Base-by-base conservation (phyloP, 306 rosid species). In the Castanea mollissima region DNA sequence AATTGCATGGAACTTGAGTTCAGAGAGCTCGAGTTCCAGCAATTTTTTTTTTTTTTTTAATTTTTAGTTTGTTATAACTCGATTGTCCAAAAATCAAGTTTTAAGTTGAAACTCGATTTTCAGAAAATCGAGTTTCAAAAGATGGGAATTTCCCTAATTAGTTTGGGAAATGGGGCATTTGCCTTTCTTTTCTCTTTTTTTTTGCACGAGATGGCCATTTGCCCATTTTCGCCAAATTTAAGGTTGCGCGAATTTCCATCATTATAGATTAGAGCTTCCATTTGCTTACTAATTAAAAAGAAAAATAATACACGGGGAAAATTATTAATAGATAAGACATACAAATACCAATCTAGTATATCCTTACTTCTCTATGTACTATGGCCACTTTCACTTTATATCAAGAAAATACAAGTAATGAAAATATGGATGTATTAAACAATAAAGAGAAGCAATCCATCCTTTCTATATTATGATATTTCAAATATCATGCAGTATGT, bases 391-490 rank as follows among this genome's bases (percentile, higher is more conserved):
- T 65, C 49, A 5, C 10, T 65, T 65, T 16, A n/a, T 65, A 20
- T 77, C 46, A 78, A 31, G 54, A 74, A 83, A 80, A 55, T 74
- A 56, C 55, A 70, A 44, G 56, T 56, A 21, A 74, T 13, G 6
- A 46, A 67, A 60, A 27, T 71, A 71, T 78, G 63, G 56, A 74
- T 60, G 81, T 34, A 73, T 84, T 69, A 74, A 78, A 89, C 74
- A 84, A 68, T 79, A 55, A 54, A 75, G 27, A 58, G 55, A 76
- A 81, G 57, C 19, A 16, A 57, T 55, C 70, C 79, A 23, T 49
- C 34, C 11, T 18, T 27, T 3, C 59, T 80, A 84, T 79, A 82
- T 87, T 89, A 56, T 41, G 16, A 77, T 59, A 27, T 81, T 59
- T 54, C 69, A 49, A 71, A 80, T 10, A 74, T 70, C 34, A 55